These are phyloP conservation scores for Rubia occidens DNA, from an alignment of 305 asterid genomes.

Conservation along the genomic window DNA sequence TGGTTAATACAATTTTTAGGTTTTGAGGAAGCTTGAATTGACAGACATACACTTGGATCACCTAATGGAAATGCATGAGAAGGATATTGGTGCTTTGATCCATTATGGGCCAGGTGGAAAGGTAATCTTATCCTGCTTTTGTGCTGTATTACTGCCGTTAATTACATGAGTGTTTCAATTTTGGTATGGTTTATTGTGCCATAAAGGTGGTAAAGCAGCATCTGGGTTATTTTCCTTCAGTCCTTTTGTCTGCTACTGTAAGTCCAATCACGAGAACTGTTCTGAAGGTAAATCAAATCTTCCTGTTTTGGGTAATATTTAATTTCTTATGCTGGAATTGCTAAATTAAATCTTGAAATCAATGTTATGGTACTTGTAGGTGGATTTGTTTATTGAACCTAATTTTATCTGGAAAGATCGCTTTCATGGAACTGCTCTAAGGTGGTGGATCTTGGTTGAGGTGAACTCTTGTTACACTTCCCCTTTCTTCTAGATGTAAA, in stretches of 20 bases:
- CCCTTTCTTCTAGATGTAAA: not conserved
- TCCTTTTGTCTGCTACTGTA: constrained; percentile 74
- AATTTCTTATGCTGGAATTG: constrained; percentile 5
- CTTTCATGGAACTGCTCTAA: constrained; percentile 83
- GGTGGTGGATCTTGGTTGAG: constrained; percentile 99
- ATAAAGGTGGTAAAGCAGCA: constrained; percentile 76
- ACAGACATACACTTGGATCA: constrained; percentile 70
- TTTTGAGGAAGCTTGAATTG: constrained; percentile 90
- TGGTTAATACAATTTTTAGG: constrained; percentile 35
- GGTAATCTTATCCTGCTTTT: constrained; percentile 39
- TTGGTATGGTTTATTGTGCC: constrained; percentile 24
- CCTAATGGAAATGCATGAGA: constrained; percentile 80
- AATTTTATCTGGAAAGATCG: constrained; percentile 93
- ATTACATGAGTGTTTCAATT: constrained; percentile 11
- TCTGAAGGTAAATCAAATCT: constrained; percentile 62
- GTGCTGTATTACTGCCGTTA: constrained; percentile 10
- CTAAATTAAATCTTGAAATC: constrained; percentile 7
- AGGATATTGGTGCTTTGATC: constrained; percentile 87
- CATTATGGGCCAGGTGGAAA: constrained; percentile 96
- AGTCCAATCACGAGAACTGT: constrained; percentile 99
- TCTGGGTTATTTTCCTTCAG: constrained; percentile 78
- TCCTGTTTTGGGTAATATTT: constrained; percentile 15
- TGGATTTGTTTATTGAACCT: constrained; percentile 74
- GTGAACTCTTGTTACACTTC: constrained; percentile 30
- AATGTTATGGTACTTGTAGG: constrained; percentile 36